Evolutionary conservation across 2,329 filamentous ascomycete species (phyloP), one percentile per base, ranked within the genome.

Genomic region (Trichophyton mentagrophytes): DNA sequence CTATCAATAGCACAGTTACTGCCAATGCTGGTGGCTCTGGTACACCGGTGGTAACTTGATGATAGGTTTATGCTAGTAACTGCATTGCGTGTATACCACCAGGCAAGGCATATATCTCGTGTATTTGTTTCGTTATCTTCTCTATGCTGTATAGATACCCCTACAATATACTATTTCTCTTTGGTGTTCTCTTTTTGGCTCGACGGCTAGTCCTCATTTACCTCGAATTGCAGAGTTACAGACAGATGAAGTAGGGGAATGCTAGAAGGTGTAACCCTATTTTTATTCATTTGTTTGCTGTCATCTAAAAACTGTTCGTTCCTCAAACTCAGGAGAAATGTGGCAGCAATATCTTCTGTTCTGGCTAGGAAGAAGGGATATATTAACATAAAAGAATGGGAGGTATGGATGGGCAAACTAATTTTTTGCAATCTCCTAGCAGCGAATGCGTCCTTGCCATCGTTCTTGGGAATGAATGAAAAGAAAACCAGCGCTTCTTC

Each of bases 1-100:
- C 89, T 13, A 57, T 7, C 20, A 57, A 30, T 40, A 22, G 33
- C n/a, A 30, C 22, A 6, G 27, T 30, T 22, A 20, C 49, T 15
- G 22, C 22, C 49, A 13, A 13, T 8, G 13, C 22, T 33, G 22
- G 22, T 17, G 44, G 44, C 44, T 6, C 17, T 53, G 22, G 22
- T 53, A 30, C 22, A 30, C 17, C 27, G 13, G 22, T 25, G 4
- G 49, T 25, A 27, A 22, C 27, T 17, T 53, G 22, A 53, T 2
- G 49, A 3, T 13, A 15, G n/a, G 13, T 33, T 30, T 22, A 53
- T 53, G 49, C 6, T 13, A 13, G 22, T 53, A 22, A 53, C 17
- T 53, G 44, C 42, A 44, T 47, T 47, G 17, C 22, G 13, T 53
- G 33, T 53, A 33, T 36, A n/a, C 30, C 27, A 53, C 17, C 49